Evolutionary conservation across 139 green algal genomes (phyloP), one percentile per base, ranked within the genome.

Genomic region (Edaphochlamys debaryana): DNA sequence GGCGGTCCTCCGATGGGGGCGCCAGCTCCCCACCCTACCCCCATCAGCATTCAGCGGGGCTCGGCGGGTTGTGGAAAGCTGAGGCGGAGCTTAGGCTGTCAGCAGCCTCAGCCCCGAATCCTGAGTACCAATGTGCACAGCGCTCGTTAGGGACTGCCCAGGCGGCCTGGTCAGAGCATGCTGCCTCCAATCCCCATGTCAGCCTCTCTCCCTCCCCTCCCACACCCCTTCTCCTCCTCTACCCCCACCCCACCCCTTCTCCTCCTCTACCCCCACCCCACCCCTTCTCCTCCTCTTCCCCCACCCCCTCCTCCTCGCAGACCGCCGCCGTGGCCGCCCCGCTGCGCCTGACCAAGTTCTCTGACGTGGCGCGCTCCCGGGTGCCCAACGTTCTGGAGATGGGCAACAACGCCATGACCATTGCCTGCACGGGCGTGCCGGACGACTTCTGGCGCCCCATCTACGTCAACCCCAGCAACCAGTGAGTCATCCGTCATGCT

Each of bases 391-490:
- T 25, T 6, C 56, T 80, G 38, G 37, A 4, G 37, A 7, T 36
- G 38, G 36, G 25, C 29, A 17, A 19, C 58, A 82, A 63, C 40
- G 42, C 11, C 4, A 7, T 82, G 13, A 30, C n/a, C 4, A n/a
- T 82, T n/a, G 37, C 29, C 41, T 82, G 75, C 41, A 72, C 30
- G 30, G 62, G 62, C 29, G 13, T 82, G 7, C 75, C 75, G 3
- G 60, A 36, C 4, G 62, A n/a, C 75, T 9, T 32, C 60, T 82
- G 58, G 34, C n/a, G 22, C 15, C 40, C 62, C 75, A 82, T 82
- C 75, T 82, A 72, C 58, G 41, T 29, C 30, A 45, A n/a, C 0
- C 22, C 23, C 41, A 29, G 36, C 15, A 27, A 36, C 30, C 7
- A 22, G 60, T 67, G 60, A 20, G 60, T 66, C 48, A 15, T 11